phyloP scores from a whole-genome alignment of 2,329 filamentous ascomycete species.

The Remersonia thermophila region DNA sequence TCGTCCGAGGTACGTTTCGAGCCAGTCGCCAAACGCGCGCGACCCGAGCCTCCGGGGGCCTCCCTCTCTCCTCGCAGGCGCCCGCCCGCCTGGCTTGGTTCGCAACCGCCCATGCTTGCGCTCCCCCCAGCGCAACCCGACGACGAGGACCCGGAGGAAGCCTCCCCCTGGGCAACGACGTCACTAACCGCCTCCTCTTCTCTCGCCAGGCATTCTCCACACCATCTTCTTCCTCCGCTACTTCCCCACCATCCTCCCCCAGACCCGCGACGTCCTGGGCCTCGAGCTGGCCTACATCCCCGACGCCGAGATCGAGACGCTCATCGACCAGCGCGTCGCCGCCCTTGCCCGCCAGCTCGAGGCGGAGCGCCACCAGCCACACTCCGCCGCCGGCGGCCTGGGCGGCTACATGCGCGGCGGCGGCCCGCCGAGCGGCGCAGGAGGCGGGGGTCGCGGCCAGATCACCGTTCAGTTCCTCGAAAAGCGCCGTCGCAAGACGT shows the following conservation, averaged over 20 bases:
- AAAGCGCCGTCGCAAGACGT: slow-evolving; percentile 72
- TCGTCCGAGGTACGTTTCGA: slow-evolving; percentile 78
- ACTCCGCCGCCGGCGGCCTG: slow-evolving; percentile 10
- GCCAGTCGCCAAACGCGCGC: too few species aligned
- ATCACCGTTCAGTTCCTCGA: slow-evolving; percentile 90
- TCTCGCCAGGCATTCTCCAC: slow-evolving; percentile 64
- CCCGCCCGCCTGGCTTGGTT: too few species aligned
- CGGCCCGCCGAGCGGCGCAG: slow-evolving; percentile 16
- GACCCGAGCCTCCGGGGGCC: too few species aligned
- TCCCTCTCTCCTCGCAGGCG: too few species aligned
- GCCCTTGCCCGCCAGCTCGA: slow-evolving; percentile 68
- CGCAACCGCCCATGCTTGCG: too few species aligned
- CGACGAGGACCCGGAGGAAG: too few species aligned
- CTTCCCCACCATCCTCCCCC: slow-evolving; percentile 75
- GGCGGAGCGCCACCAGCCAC: slow-evolving; percentile 33
- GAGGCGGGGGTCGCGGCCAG: slow-evolving; percentile 56
- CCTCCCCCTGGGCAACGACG: too few species aligned
- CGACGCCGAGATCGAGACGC: slow-evolving; percentile 80
- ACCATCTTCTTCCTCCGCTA: slow-evolving; percentile 99
- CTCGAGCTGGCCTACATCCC: slow-evolving; percentile 80
- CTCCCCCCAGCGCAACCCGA: too few species aligned
- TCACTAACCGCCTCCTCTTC: slow-evolving; percentile 3
- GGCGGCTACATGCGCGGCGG: slow-evolving; percentile 3
- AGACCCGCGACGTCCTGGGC: slow-evolving; percentile 79
- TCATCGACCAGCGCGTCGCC: slow-evolving; percentile 79